Percentiles rank a stretch among this genome's conserved stretches.
Evolutionary conservation across 352 stramenopile species (phyloP).

Genomic region (Paralagenidium karlingii): DNA sequence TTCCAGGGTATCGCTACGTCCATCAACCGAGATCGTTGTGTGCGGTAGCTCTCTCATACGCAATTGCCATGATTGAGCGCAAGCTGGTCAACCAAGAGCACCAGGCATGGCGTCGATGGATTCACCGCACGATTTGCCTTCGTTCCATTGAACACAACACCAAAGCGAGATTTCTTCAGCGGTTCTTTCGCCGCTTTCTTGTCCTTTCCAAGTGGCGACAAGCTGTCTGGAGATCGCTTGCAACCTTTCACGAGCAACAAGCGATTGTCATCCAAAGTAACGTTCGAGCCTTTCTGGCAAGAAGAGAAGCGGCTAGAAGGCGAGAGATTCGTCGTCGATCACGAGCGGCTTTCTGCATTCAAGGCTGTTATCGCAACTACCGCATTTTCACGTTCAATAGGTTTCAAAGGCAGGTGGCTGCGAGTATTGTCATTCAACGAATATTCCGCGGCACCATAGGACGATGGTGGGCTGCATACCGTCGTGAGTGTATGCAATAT

Average conservation of each 20-base stretch:
- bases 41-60: conserved; percentile 21
- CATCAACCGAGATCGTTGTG: too few relatives aligned
- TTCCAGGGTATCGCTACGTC: too few relatives aligned
- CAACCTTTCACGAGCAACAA: conserved; percentile 8
- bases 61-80: conserved; percentile 20
- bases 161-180: conserved; percentile 10
- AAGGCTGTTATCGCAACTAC: conserved; percentile 13
- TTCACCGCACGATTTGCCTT: conserved; percentile 1
- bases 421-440: conserved; percentile 8
- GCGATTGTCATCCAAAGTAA: conserved; percentile 12
- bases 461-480: not conserved
- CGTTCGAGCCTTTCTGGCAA: conserved; percentile 10
- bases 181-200: conserved; percentile 11
- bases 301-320: conserved; percentile 3
- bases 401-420: conserved; percentile 3
- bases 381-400: conserved; percentile 10
- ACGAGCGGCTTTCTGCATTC: conserved; percentile 8
- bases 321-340: conserved; percentile 5
- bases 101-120: conserved; percentile 5
- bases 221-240: too few relatives aligned
- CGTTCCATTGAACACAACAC: conserved; percentile 9
- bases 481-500: conserved; percentile 1
- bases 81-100: conserved; percentile 9
- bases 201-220: conserved; percentile 8
- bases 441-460: conserved; percentile 10